phyloP scores from a whole-genome alignment of 2,329 filamentous ascomycete genomes.

The Exophiala phaeomuriformis region DNA sequence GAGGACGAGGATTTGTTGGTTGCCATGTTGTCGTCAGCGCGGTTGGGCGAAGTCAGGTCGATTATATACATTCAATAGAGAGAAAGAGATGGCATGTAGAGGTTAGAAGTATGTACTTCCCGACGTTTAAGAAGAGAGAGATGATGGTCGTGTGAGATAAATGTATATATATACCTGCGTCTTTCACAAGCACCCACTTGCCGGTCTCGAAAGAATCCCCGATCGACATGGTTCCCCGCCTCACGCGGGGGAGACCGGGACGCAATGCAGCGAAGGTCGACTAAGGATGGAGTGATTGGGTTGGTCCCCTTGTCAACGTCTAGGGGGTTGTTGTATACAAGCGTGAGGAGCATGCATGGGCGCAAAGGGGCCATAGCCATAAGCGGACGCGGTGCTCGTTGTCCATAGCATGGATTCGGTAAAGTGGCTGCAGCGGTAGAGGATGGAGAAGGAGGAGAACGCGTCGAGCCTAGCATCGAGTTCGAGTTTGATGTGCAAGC shows the following conservation, averaged over 20 bases:
- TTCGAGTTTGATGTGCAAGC: too few relatives aligned
- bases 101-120: background rate
- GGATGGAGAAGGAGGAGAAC: background rate
- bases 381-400: background rate
- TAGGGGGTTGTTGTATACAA: background rate
- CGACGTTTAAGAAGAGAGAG: background rate
- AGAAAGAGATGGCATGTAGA: background rate
- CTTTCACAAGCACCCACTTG: background rate
- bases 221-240: slow-evolving; percentile 14
- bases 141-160: background rate
- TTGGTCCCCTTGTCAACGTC: background rate
- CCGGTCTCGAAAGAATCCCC: background rate
- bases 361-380: background rate
- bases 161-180: background rate
- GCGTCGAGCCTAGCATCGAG: too few relatives aligned
- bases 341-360: slow-evolving; percentile 15
- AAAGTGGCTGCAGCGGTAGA: slow-evolving; percentile 3
- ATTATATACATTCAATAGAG: background rate
- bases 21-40: slow-evolving; percentile 9
- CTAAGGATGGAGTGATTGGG: slow-evolving; percentile 5
- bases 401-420: background rate
- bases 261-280: background rate
- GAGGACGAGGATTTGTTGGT: slow-evolving; percentile 13
- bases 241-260: slow-evolving; percentile 10
- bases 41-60: background rate